Evolutionary conservation across 176 grass and related monocot species (phyloP).

Genomic region (Phoenix dactylifera): DNA sequence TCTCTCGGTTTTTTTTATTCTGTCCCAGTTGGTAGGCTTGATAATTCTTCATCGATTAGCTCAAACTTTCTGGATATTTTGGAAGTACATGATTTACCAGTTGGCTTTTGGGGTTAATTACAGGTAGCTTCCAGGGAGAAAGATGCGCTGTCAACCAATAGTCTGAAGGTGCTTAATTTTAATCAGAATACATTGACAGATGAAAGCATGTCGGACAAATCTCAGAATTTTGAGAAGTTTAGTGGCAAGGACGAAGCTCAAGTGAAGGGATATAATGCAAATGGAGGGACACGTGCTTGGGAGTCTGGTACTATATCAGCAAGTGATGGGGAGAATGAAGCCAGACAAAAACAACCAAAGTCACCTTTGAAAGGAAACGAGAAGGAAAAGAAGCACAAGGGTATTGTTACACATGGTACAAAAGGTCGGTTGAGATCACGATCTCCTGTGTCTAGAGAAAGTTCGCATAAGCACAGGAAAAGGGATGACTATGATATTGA

Average conservation of each 20-base stretch:
- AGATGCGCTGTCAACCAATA: too few species aligned
- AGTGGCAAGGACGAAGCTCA: neutral
- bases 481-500: neutral
- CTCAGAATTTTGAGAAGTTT: neutral
- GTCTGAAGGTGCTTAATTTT: too few species aligned
- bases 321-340: conserved; percentile 12
- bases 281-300: neutral
- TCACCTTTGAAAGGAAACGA: conserved; percentile 14
- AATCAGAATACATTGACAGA: neutral
- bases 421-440: neutral
- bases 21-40: too few species aligned
- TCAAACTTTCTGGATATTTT: too few species aligned
- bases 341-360: conserved; percentile 14
- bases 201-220: neutral
- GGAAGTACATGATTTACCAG: too few species aligned
- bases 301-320: conserved; percentile 1
- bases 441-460: conserved; percentile 11
- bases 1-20: too few species aligned
- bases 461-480: conserved; percentile 3
- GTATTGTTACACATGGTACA: neutral
- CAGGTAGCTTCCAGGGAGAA: too few species aligned
- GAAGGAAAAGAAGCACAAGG: conserved; percentile 23
- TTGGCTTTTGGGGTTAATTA: too few species aligned
- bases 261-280: neutral
- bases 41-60: neutral